A percentile compares a stretch with the other conserved stretches of the same genome.
phyloP scores from a whole-genome alignment of 2,329 filamentous ascomycete species.

The Hirsutella thompsonii region DNA sequence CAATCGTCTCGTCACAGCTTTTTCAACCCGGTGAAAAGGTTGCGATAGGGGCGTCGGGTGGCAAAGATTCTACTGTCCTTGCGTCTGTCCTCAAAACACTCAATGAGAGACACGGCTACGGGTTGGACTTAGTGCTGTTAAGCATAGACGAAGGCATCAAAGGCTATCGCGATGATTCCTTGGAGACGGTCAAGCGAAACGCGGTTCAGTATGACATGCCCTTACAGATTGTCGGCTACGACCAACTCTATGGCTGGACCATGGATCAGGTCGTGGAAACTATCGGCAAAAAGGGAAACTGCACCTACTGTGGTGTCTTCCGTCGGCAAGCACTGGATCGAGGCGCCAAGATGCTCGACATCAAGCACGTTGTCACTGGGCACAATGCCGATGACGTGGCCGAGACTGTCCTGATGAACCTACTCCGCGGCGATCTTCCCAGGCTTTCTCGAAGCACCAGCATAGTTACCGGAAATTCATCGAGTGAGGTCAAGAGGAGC shows the following conservation, averaged over 20 bases:
- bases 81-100: slow-evolving; percentile 90
- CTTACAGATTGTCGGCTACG: slow-evolving; percentile 84
- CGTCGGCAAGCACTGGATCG: slow-evolving; percentile 86
- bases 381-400: slow-evolving; percentile 97
- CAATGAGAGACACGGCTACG: slow-evolving; percentile 81
- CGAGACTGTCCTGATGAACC: slow-evolving; percentile 95
- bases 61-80: slow-evolving; percentile 93
- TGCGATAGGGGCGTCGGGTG: slow-evolving; percentile 90
- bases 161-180: slow-evolving; percentile 87
- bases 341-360: slow-evolving; percentile 74
- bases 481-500: slow-evolving; percentile 84
- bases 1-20: slow-evolving; percentile 68
- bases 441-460: slow-evolving; percentile 78
- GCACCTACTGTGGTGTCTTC: slow-evolving; percentile 97
- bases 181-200: slow-evolving; percentile 95
- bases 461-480: slow-evolving; percentile 67
- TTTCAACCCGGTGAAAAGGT: slow-evolving; percentile 76
- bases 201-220: slow-evolving; percentile 83
- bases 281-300: slow-evolving; percentile 96
- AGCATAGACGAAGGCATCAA: slow-evolving; percentile 97
- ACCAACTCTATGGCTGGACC: slow-evolving; percentile 92
- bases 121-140: slow-evolving; percentile 71
- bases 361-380: slow-evolving; percentile 89
- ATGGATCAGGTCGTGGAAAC: slow-evolving; percentile 98
- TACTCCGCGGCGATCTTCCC: slow-evolving; percentile 80